Conservation (phyloP, 371 early-diverging fungal species). For the Haplosporangium sp. region DNA sequence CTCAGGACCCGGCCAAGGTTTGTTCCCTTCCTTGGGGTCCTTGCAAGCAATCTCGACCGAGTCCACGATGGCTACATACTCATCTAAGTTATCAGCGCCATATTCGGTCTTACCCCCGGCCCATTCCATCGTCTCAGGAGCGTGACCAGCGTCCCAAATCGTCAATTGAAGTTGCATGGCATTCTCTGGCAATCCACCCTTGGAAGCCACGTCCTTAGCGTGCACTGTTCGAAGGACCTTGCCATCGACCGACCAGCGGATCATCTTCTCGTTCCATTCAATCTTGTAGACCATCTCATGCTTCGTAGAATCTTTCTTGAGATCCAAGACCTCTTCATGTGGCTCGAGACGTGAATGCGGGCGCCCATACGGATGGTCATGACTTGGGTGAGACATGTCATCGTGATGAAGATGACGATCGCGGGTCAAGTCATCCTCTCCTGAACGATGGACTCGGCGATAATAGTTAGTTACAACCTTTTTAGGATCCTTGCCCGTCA, state of each 20-base stretch:
- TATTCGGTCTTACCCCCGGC: constrained; percentile 36
- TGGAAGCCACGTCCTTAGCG: constrained; percentile 13
- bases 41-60: constrained; percentile 32
- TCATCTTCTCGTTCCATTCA: constrained; percentile 31
- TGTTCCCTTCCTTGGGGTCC: constrained; percentile 33
- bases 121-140: constrained; percentile 24
- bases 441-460: constrained; percentile 10
- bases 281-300: constrained; percentile 36
- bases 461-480: constrained; percentile 42
- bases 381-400: background rate
- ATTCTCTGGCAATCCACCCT: constrained; percentile 27
- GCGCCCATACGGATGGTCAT: background rate
- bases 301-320: constrained; percentile 29
- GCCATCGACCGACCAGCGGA: constrained; percentile 39
- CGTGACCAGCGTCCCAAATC: constrained; percentile 43
- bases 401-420: too few species aligned
- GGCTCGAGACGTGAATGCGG: constrained; percentile 8
- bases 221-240: constrained; percentile 30
- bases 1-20: constrained; percentile 50
- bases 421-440: too few species aligned
- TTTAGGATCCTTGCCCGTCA: constrained; percentile 43
- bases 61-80: constrained; percentile 34
- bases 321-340: constrained; percentile 21
- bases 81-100: constrained; percentile 25
- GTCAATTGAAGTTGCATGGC: constrained; percentile 46